Percentiles rank a stretch among this genome's conserved stretches.
These are phyloP conservation scores for Pulveroboletus sp. DNA, from an alignment of 768 basidiomycete species.

Conservation along the genomic window DNA sequence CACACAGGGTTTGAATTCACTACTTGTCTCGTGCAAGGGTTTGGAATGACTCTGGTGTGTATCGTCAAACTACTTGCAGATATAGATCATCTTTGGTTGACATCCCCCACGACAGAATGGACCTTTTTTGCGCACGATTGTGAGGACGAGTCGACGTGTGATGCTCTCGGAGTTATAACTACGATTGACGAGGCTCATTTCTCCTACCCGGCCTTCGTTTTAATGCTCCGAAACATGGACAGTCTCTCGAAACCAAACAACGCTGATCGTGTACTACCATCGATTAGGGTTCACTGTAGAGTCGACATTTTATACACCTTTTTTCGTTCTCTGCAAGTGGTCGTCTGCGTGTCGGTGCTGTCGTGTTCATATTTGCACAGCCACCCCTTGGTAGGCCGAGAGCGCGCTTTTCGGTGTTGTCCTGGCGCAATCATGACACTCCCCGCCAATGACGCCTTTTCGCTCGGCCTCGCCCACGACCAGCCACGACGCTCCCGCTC, in stretches of 20 bases:
- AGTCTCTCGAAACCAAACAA: conserved; percentile 61
- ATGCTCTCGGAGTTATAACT: conserved; percentile 77
- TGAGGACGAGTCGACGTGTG: not conserved
- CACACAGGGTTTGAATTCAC: too few species aligned
- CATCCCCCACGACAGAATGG: too few species aligned
- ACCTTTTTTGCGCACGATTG: too few species aligned
- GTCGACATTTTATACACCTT: conserved; percentile 18
- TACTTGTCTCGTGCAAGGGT: too few species aligned
- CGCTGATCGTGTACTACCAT: conserved; percentile 26
- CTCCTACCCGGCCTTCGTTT: conserved; percentile 72
- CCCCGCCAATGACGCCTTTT: conserved; percentile 36
- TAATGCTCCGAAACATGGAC: conserved; percentile 77
- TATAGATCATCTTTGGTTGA: too few species aligned
- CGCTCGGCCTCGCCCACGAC: conserved; percentile 36
- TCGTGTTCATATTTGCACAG: conserved; percentile 10
- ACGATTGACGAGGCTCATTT: conserved; percentile 60
- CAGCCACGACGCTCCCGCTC: conserved; percentile 28
- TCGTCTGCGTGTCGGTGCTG: too few species aligned
- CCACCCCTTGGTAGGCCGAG: conserved; percentile 1
- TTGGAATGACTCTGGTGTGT: too few species aligned
- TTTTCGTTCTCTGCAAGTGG: too few species aligned
- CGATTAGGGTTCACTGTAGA: conserved; percentile 33
- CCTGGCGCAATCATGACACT: conserved; percentile 22
- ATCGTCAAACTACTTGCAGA: too few species aligned
- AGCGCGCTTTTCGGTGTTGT: not conserved